A percentile compares a stretch with the other conserved stretches of the same genome.
Conservation (phyloP, 768 basidiomycete species). For the Leccinum subgranulosum region DNA sequence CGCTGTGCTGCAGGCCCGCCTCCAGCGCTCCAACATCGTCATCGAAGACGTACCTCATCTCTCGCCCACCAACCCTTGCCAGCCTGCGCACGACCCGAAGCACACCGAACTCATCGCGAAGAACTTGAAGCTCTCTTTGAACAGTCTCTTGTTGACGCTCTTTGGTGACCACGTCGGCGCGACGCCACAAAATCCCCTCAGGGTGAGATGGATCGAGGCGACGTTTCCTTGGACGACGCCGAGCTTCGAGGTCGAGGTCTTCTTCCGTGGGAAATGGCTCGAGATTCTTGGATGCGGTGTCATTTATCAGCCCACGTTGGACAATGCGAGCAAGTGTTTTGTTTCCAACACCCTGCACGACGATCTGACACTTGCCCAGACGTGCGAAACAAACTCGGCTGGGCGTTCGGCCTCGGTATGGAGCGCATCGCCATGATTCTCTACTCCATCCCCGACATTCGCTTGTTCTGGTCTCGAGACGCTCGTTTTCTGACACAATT, state of each 20-base stretch:
- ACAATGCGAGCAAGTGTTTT: conserved; percentile 70
- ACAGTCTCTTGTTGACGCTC: conserved; percentile 76
- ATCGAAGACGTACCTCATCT: conserved; percentile 85
- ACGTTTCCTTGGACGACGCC: conserved; percentile 98
- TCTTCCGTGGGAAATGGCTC: conserved; percentile 94
- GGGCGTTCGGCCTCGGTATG: conserved; percentile 97
- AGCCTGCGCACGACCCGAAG: conserved; percentile 69
- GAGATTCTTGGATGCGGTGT: conserved; percentile 96
- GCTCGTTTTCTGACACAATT: conserved; percentile 88
- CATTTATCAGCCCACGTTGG: conserved; percentile 82
- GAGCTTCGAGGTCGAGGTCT: conserved; percentile 97
- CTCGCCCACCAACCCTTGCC: conserved; percentile 74
- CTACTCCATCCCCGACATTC: conserved; percentile 95
- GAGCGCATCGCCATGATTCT: conserved; percentile 98
- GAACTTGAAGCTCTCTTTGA: conserved; percentile 88
- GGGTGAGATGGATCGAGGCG: conserved; percentile 96
- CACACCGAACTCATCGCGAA: conserved; percentile 71
- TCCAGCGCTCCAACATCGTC: conserved; percentile 71
- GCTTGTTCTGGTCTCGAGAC: conserved; percentile 95
- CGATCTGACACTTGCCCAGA: conserved; percentile 40
- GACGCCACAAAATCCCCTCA: conserved; percentile 64
- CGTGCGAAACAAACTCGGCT: conserved; percentile 81
- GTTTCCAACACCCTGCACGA: background rate
- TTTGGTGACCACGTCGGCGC: conserved; percentile 63
- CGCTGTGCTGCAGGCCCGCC: conserved; percentile 49